Evolutionary conservation across 2,329 filamentous ascomycete genomes (phyloP).

Genomic region (Berkeleyomyces basicola): DNA sequence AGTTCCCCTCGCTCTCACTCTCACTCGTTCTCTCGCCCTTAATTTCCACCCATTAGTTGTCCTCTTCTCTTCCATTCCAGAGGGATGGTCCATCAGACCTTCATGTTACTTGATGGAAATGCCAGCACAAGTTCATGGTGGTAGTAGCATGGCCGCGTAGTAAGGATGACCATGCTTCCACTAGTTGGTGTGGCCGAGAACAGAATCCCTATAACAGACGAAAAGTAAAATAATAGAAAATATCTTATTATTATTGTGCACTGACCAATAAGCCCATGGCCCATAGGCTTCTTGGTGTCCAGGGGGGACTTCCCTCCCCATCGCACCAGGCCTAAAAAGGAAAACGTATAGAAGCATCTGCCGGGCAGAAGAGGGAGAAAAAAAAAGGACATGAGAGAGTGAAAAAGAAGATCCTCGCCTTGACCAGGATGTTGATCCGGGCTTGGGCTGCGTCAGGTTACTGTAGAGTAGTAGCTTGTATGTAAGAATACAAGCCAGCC

Average conservation of each 20-base stretch:
- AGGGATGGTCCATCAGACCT: background rate
- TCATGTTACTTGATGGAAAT: constrained; percentile 2
- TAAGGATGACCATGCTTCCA: background rate
- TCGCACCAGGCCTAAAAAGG: background rate
- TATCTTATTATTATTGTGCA: background rate
- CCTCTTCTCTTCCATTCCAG: background rate
- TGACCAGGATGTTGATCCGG: background rate
- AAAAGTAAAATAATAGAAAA: background rate
- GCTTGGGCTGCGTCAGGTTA: background rate
- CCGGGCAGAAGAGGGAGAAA: background rate
- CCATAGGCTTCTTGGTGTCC: background rate
- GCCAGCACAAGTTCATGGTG: background rate
- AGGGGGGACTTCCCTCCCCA: background rate
- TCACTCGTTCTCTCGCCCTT: background rate
- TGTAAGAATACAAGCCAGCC: background rate
- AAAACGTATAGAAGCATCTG: background rate
- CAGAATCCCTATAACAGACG: background rate
- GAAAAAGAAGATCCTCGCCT: background rate
- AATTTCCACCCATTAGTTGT: background rate
- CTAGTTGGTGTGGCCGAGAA: background rate
- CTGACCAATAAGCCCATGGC: background rate
- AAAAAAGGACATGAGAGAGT: background rate
- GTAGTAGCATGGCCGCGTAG: background rate
- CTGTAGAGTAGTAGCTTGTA: background rate
- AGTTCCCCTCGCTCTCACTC: too few species aligned